Evolutionary conservation across 805 yeast genomes (phyloP), one percentile per base, ranked within the genome.

Genomic region (Clavispora carvajalis): DNA sequence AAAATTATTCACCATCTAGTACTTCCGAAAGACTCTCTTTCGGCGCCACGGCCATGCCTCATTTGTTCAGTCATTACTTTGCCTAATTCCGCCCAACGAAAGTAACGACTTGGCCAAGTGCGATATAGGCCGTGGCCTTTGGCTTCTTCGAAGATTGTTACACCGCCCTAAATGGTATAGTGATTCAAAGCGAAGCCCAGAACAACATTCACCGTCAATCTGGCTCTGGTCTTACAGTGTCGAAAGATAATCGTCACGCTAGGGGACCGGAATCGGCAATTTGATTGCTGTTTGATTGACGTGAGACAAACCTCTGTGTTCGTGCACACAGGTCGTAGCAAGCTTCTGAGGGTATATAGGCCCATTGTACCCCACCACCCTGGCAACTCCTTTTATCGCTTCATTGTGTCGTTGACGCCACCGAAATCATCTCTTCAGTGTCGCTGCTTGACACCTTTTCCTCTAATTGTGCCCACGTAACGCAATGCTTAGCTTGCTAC

Each of bases 151-250:
- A 58, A 58, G 63, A 58, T 58, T 52, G 51, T 45, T 52, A 50
- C 38, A 48, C 55, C 60, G 58, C 35, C 43, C 52, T 51, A 48
- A 48, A 58, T 58, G 61, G 59, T 51, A 44, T 55, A 50, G 48
- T 45, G 63, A 58, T 58, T 58, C 63, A 58, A 58, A 58, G 63
- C 60, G 63, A 57, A 43, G 63, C 62, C 63, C 33, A 58, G 59
- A 58, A 41, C 38, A 47, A 50, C 18, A 37, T 23, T 45, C 57
- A 52, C 51, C 38, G 28, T 48, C 49, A 45, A 48, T 52, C 54
- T 53, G 47, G 52, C 54, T 47, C 44, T 35, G 40, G 40, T 34
- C 47, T 44, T 24, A 35, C 23, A 26, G 41, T 38, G 38, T 36
- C 46, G 34, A 28, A 33, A 12, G 36, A 30, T 15, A n/a, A 24